Evolutionary conservation across 2,329 filamentous ascomycete genomes (phyloP), one percentile per base, ranked within the genome.

Genomic region (Colletotrichum magnum): DNA sequence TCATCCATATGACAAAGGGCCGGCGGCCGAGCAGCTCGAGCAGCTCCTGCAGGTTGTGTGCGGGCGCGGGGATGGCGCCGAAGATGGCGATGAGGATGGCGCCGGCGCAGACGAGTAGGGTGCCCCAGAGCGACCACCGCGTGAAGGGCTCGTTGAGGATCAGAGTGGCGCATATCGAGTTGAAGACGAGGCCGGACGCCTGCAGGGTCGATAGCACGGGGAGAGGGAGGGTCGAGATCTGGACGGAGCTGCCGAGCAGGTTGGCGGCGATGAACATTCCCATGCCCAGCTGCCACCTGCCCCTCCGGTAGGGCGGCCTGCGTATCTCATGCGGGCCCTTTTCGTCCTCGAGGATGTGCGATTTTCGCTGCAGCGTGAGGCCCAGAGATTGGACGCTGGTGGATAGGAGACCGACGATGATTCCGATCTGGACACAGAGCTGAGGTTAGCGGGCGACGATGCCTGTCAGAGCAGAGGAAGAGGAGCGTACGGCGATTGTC

Each of bases 261-360:
- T 99, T 99, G 71, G 96, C 94, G 73, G 97, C 86, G 73, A 99
- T 90, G 82, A 99, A 99, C 90, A 99, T 96, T 78, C 91, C 90
- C 95, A 99, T 98, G 67, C 96, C 96, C 71, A 97, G 85, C 88
- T 98, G 96, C 96, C 96, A 99, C 87, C 94, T 89, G 76, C 95
- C 89, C 77, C 96, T 89, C 77, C 92, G 92, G 82, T 98, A 97
- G 5, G 96, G 94, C 52, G 96, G 95, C 71, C 95, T 88, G 74
- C 93, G 91, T 69, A 91, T 85, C 81, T 96, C 90, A 79, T 94
- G 92, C 7, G 87, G 87, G 59, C 90, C 89, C 81, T 97, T 97
- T 84, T 97, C 94, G 83, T 99, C 96, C 85, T 99, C 96, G 77
- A 98, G 90, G 74, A 99, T 92, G 83, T 99, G 96, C 72, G 96